A percentile compares a stretch with the other conserved stretches of the same genome.
Evolutionary conservation across 345 rosid genomes (phyloP).

Genomic region (Leavenworthia alabamica): DNA sequence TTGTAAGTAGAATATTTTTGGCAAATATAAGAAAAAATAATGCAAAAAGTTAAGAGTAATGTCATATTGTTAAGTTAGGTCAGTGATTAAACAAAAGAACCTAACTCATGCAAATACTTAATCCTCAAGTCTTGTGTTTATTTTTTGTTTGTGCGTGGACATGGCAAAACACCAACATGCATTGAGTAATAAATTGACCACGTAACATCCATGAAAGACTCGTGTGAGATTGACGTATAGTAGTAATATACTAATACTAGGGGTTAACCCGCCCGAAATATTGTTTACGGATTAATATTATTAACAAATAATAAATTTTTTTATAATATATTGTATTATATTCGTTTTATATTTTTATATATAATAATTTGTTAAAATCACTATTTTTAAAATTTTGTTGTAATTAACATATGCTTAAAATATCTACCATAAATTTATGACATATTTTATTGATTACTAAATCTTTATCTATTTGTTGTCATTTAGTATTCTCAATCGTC

Average conservation of each 20-base stretch:
- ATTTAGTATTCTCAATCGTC: no score
- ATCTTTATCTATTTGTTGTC: no score
- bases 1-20: not conserved
- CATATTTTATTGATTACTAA: no score
- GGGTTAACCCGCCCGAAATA: no score
- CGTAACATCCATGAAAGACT: constrained; percentile 29
- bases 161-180: constrained; percentile 19
- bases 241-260: not conserved
- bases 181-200: constrained; percentile 26
- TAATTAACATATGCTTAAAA: no score
- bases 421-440: no score
- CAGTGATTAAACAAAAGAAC: constrained; percentile 22
- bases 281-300: no score
- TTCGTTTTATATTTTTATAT: no score
- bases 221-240: constrained; percentile 17
- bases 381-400: no score
- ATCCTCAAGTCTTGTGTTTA: constrained; percentile 26
- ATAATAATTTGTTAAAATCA: no score
- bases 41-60: constrained; percentile 25
- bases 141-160: constrained; percentile 5
- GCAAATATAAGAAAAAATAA: not conserved
- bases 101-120: constrained; percentile 30
- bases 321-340: no score
- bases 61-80: constrained; percentile 34
- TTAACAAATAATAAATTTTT: no score